These are phyloP conservation scores for Sarocladium strictum DNA, from an alignment of 2,329 filamentous ascomycete species.

Conservation along the genomic window DNA sequence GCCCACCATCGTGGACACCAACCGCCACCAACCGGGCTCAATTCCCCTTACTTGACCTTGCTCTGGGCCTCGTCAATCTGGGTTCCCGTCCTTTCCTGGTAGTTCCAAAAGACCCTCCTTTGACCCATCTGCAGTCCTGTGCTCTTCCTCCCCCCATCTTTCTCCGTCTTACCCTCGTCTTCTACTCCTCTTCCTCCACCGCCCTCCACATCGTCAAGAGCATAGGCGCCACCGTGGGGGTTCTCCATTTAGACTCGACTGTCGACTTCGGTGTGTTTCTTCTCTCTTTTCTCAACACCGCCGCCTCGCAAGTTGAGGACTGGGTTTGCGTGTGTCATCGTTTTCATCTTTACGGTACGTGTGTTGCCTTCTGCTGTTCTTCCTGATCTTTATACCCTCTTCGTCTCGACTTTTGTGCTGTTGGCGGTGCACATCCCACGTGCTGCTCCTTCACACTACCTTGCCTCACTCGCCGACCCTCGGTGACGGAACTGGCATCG, in stretches of 20 bases:
- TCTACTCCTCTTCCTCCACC: not conserved
- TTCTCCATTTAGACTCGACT: not conserved
- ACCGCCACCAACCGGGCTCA: not conserved
- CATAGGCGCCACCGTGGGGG: constrained; percentile 6
- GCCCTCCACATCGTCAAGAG: not conserved
- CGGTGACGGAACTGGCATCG: constrained; percentile 2
- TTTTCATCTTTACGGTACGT: not conserved
- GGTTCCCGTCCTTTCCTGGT: not conserved
- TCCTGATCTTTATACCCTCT: not conserved
- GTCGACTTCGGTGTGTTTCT: not conserved
- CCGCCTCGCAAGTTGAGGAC: not conserved
- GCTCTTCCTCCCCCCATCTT: not conserved
- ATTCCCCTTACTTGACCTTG: not conserved
- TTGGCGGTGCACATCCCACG: not conserved
- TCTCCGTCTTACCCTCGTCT: not conserved
- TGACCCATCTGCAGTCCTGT: not conserved
- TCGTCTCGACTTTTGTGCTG: not conserved
- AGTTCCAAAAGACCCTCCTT: not conserved
- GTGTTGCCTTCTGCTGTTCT: not conserved
- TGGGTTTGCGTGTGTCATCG: not conserved
- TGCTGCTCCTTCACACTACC: not conserved
- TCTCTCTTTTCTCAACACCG: not conserved
- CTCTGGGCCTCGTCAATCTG: not conserved
- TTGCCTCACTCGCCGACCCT: not conserved
- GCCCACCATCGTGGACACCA: not conserved